Percentiles rank a stretch among this genome's conserved stretches.
Evolutionary conservation across 306 rosid species (phyloP).

Genomic region (Dryas octopetala): DNA sequence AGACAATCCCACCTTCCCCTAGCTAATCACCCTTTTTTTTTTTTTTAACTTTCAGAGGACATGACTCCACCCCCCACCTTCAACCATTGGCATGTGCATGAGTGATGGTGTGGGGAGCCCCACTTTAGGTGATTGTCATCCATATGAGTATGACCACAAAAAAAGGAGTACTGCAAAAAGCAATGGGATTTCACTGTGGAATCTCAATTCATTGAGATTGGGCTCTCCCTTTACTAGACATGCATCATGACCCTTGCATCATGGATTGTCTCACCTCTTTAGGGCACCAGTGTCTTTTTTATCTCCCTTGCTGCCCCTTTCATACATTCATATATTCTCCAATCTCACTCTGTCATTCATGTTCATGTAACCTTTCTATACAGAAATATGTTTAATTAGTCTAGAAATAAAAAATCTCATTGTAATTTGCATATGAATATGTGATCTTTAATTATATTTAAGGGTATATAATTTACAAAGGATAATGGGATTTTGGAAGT

Average conservation of each 20-base stretch:
- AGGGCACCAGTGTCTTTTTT: background rate
- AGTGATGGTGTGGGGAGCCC: constrained; percentile 63
- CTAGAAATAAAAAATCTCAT: no score
- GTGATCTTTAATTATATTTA: no score
- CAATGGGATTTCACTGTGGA: constrained; percentile 47
- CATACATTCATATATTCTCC: background rate
- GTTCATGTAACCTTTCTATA: no score
- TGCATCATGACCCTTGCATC: constrained; percentile 69
- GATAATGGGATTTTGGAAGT: background rate
- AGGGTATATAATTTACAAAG: background rate
- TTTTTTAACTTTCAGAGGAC: constrained; percentile 30
- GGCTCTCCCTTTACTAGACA: constrained; percentile 71
- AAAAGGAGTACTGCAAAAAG: constrained; percentile 38
- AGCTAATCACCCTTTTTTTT: background rate
- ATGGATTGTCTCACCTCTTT: constrained; percentile 66
- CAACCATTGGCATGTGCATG: constrained; percentile 70
- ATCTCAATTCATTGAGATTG: constrained; percentile 67
- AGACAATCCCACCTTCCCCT: constrained; percentile 15
- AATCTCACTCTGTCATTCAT: no score
- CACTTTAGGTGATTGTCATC: constrained; percentile 48
- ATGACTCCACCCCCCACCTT: constrained; percentile 54
- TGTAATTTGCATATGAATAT: no score
- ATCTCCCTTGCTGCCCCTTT: background rate
- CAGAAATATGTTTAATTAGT: no score
- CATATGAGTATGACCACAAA: constrained; percentile 21